These are phyloP conservation scores for Aspergillus tanneri DNA, from an alignment of 2,329 filamentous ascomycete species.

Conservation along the genomic window DNA sequence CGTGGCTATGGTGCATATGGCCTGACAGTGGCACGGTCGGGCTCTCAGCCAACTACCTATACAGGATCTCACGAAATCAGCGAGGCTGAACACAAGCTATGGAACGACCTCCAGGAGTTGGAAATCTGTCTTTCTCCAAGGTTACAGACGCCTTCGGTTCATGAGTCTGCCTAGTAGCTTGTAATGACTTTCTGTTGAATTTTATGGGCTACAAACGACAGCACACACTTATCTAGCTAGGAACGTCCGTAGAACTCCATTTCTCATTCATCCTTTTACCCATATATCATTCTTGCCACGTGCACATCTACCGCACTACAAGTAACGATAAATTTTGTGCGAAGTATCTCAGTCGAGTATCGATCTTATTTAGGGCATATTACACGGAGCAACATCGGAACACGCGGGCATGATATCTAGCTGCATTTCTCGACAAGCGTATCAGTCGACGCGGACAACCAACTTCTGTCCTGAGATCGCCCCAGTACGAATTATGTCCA, in stretches of 20 bases:
- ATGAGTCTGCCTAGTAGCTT: conserved; percentile 3
- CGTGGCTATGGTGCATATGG: conserved; percentile 5
- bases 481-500: conserved; percentile 3
- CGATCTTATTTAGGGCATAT: conserved; percentile 5
- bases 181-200: conserved; percentile 6
- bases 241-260: conserved; percentile 5
- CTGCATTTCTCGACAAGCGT: conserved; percentile 4
- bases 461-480: conserved; percentile 5
- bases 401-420: conserved; percentile 5
- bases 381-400: conserved; percentile 3
- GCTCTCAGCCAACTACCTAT: conserved; percentile 4
- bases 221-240: conserved; percentile 4
- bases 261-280: conserved; percentile 5
- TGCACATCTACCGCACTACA: conserved; percentile 4
- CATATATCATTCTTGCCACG: conserved; percentile 5
- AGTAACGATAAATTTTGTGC: conserved; percentile 2
- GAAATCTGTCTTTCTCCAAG: conserved; percentile 3
- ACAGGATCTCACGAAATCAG: conserved; percentile 5
- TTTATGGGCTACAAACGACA: conserved; percentile 5
- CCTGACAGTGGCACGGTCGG: conserved; percentile 4
- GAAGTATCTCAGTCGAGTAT: conserved; percentile 6
- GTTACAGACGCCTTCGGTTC: conserved; percentile 4
- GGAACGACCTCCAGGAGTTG: conserved; percentile 4
- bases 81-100: conserved; percentile 4
- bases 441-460: conserved; percentile 3